Percentiles rank a stretch among this genome's conserved stretches.
Conservation (phyloP, 768 basidiomycete genomes). For the Trametes punicea region DNA sequence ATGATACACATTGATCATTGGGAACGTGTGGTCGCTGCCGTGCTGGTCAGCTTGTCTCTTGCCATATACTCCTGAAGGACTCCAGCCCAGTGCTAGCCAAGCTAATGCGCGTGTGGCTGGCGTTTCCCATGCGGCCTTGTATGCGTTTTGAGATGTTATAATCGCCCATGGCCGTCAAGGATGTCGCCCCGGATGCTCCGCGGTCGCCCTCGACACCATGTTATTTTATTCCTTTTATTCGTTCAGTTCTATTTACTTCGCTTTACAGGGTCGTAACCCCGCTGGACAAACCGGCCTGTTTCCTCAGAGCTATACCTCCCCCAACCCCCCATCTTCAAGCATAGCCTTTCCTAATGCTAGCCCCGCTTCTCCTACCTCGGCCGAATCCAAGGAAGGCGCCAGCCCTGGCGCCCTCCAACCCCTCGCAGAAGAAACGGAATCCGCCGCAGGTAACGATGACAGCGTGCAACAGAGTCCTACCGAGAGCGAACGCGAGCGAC, state of each 20-base stretch:
- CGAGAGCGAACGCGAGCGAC: conserved; percentile 29
- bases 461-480: conserved; percentile 23
- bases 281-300: conserved; percentile 87
- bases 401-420: conserved; percentile 36
- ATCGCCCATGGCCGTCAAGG: neutral
- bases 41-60: neutral
- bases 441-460: conserved; percentile 18
- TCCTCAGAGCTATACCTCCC: conserved; percentile 82
- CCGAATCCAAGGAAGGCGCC: conserved; percentile 24
- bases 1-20: neutral
- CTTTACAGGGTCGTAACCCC: conserved; percentile 74
- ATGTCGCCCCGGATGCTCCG: neutral
- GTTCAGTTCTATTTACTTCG: conserved; percentile 17
- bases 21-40: neutral
- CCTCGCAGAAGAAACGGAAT: conserved; percentile 39
- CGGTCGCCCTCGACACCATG: conserved; percentile 9
- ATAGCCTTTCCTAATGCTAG: conserved; percentile 26
- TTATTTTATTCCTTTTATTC: conserved; percentile 14
- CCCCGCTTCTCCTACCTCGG: neutral
- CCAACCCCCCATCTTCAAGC: conserved; percentile 41
- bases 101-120: neutral
- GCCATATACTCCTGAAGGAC: neutral
- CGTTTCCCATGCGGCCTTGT: conserved; percentile 1
- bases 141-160: conserved; percentile 5
- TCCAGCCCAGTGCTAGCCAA: neutral